Evolutionary conservation across 2,329 filamentous ascomycete species (phyloP), one percentile per base, ranked within the genome.

Genomic region (Alternaria sp.): DNA sequence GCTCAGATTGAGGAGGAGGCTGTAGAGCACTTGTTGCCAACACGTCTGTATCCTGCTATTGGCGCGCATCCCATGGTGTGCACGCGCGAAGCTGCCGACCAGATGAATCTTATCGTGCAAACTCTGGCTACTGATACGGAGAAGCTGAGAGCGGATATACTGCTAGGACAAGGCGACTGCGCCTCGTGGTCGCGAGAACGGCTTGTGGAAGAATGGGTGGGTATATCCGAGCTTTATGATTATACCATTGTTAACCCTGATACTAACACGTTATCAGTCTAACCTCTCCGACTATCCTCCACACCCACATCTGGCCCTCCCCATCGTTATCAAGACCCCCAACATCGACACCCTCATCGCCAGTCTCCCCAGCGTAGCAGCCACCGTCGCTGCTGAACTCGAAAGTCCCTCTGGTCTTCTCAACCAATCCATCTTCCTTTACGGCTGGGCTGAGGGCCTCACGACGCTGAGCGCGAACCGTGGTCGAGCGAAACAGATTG

Each of bases 381-480:
- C 69, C 41, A 80, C 71, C 66, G 83, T 84, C 54, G 81, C 73
- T 5, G 67, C 80, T 9, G 79, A 82, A 6, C 25, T 27, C 25
- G 25, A 27, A 27, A 27, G 25, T 27, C 25, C 25, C 25, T 27
- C 25, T 53, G 88, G 85, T 0, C 78, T 82, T 12, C 87, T 91
- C 58, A 93, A 92, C 69, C 79, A 84, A 54, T 89, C 89, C 20
- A 90, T 92, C 9, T 92, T 93, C 71, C 81, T 91, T 54, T 88
- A 89, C 70, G 91, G 91, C 16, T 94, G 91, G 91, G 83, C 83
- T 10, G 79, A 81, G 9, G 81, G 84, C 0, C 73, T 85, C 27
- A 91, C 89, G 2, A 93, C 90, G 0, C 79, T 94, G 53, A 92
- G 90, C 3, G 90, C 89, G 63, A 93, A 94, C 72, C 84, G 86